These are phyloP conservation scores for Rhododendron ferrugineum DNA, from an alignment of 148 eudicot genomes.

Conservation along the genomic window DNA sequence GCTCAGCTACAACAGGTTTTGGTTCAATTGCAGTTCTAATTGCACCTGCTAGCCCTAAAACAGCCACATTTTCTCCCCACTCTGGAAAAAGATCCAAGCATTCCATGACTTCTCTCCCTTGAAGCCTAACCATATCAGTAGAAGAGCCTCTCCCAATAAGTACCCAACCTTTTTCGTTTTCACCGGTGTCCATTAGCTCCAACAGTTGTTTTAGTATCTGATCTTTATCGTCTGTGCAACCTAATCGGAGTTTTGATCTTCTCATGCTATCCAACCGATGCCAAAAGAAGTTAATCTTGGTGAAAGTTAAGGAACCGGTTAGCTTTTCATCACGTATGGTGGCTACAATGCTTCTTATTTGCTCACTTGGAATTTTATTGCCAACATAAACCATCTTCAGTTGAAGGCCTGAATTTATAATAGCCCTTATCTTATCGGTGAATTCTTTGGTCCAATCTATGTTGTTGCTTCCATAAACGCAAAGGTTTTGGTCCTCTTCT, in stretches of 20 bases:
- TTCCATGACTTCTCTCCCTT: slow-evolving; percentile 18
- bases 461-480: slow-evolving; percentile 56
- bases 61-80: slow-evolving; percentile 34
- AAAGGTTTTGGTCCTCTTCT: slow-evolving; percentile 42
- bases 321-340: slow-evolving; percentile 33
- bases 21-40: slow-evolving; percentile 34
- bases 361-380: slow-evolving; percentile 24
- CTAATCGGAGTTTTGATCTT: slow-evolving; percentile 33
- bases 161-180: slow-evolving; percentile 39
- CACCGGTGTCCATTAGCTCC: slow-evolving; percentile 28
- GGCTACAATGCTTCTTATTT: slow-evolving; percentile 21
- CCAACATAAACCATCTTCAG: slow-evolving; percentile 54
- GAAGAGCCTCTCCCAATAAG: slow-evolving; percentile 44
- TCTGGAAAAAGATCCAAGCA: slow-evolving; percentile 22
- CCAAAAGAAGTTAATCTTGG: slow-evolving; percentile 47
- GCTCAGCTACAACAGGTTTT: slow-evolving; percentile 17
- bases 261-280: slow-evolving; percentile 50
- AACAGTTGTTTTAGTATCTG: slow-evolving; percentile 26
- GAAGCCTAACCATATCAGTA: slow-evolving; percentile 35
- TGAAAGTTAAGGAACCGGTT: slow-evolving; percentile 25
- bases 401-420: slow-evolving; percentile 32
- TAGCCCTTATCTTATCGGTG: slow-evolving; percentile 24
- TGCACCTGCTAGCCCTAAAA: slow-evolving; percentile 44
- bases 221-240: slow-evolving; percentile 20
- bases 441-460: slow-evolving; percentile 55